Base-by-base conservation (phyloP, 2,329 filamentous ascomycete genomes). In the Neofusicoccum kwambonambiense region DNA sequence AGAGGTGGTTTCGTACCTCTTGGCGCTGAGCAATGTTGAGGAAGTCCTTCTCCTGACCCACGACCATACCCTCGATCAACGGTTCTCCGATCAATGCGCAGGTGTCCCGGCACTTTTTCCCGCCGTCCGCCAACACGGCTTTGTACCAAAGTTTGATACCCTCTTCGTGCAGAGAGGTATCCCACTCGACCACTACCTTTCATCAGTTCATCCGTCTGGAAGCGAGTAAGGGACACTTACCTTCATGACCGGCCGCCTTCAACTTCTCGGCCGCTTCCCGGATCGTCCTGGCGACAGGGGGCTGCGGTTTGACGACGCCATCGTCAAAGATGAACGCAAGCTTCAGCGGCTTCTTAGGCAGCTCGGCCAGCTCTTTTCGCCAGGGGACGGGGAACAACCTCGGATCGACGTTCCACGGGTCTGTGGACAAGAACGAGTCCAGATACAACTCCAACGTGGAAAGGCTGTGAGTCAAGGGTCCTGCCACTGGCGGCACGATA, bases 391-490 rank as follows among this genome's bases (percentile, higher is more conserved):
- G 86, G 50, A 87, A 76, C 0, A 88, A 86, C 0, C 88, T 77
- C 0, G 89, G 89, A 72, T 92, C 89, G 67, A 85, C 77, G 2
- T 86, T 75, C 90, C 89, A 92, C 0, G 86, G 89, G 89, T 61
- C 86, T 70, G 41, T 82, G 82, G 15, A 78, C 79, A 1, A 92
- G 76, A 1, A 90, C 71, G 0, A 83, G 77, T 69, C 86, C 82
- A 2, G 86, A 80, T 3, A 88, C 70, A 3, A 91, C 75, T 51
- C 82, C 82, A 15, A 90, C 70, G 0, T 84, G 1, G 80, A 78
- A 1, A 86, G 72, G 58, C 78, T 82, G 1, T 83, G 84, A 2
- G 80, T 83, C 19, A 89, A 68, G 0, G 86, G 86, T 0, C 86
- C 86, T 6, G 49, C 45, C 3, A 45, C 56, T 11, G 50, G 47